Base-by-base conservation (phyloP, 2,329 filamentous ascomycete species). In the Pseudogymnoascus sp. region DNA sequence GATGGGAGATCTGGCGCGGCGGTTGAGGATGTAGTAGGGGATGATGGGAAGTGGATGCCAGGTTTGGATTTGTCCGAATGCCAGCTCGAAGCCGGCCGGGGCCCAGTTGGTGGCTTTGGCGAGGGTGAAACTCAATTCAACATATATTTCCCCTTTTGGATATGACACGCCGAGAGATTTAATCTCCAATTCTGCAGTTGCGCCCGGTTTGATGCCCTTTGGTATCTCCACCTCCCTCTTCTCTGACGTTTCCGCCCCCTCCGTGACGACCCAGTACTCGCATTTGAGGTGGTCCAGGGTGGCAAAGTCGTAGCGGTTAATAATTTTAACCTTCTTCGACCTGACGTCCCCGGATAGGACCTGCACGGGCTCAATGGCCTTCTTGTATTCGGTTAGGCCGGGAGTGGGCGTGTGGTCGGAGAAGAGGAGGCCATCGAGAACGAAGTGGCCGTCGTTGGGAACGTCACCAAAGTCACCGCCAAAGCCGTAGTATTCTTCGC, bases 271-370 rank as follows among this genome's bases (percentile, higher is more conserved):
- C 20, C 71, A 71, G 74, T 75, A 81, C 15, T 70, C 69, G 60
- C 77, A 79, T 7, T 67, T 70, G 14, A 84, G 68, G 62, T 83
- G 78, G 61, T 82, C 78, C 3, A 84, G 73, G 0, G 71, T 74
- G 33, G 77, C 67, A 61, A 81, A 83, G 67, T 84, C 81, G 67
- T 85, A 82, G 9, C 78, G 75, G 36, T 76, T 76, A 30, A 69
- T 68, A 4, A 76, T 67, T 9, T 67, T 64, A 3, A 75, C 61
- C 4, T 60, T 65, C 1, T 62, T 41, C 2, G 20, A 14, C 8
- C 61, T 60, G 25, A 38, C 57, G 3, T 62, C 62, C 8, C 37
- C 37, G 6, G 62, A 47, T 2, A 70, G 60, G 4, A 74, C 71
- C 22, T 71, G 67, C 4, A 78, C 70, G 1, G 76, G 76, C 60